Conservation (phyloP, 2,329 filamentous ascomycete genomes). For the Alternaria rosae region DNA sequence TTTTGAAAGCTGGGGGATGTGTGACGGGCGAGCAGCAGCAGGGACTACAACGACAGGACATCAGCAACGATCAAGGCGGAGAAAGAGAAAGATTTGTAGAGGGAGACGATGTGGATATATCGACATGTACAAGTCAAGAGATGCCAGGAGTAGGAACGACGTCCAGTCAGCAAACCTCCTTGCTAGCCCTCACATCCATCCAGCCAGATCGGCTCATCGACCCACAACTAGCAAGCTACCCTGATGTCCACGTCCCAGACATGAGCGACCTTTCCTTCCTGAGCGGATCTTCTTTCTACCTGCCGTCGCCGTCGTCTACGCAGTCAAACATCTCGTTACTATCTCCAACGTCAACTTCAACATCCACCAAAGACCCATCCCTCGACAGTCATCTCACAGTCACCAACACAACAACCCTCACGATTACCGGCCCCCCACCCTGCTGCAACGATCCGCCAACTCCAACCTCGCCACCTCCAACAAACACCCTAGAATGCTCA, state of each 20-base stretch:
- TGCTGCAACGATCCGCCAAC: constrained; percentile 29
- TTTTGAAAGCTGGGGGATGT: constrained; percentile 15
- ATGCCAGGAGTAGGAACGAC: neutral
- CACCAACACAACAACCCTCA: neutral
- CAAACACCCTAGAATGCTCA: constrained; percentile 33
- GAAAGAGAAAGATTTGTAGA: neutral
- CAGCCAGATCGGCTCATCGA: neutral
- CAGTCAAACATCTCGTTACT: neutral
- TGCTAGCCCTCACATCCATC: constrained; percentile 3
- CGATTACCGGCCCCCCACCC: constrained; percentile 27
- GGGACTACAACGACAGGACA: neutral
- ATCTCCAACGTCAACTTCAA: neutral
- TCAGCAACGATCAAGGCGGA: neutral
- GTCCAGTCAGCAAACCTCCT: constrained; percentile 1
- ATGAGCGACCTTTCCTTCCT: constrained; percentile 19
- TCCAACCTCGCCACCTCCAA: constrained; percentile 1
- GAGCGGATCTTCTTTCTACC: neutral
- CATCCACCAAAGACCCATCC: neutral
- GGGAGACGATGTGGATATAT: neutral
- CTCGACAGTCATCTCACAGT: neutral
- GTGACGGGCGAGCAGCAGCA: no score
- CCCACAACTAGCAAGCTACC: constrained; percentile 12
- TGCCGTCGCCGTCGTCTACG: neutral
- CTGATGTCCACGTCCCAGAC: constrained; percentile 6
- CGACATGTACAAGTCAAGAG: no score